Evolutionary conservation across 371 early-diverging fungal genomes (phyloP).

Genomic region (Thermomucor indicae-seudaticae): DNA sequence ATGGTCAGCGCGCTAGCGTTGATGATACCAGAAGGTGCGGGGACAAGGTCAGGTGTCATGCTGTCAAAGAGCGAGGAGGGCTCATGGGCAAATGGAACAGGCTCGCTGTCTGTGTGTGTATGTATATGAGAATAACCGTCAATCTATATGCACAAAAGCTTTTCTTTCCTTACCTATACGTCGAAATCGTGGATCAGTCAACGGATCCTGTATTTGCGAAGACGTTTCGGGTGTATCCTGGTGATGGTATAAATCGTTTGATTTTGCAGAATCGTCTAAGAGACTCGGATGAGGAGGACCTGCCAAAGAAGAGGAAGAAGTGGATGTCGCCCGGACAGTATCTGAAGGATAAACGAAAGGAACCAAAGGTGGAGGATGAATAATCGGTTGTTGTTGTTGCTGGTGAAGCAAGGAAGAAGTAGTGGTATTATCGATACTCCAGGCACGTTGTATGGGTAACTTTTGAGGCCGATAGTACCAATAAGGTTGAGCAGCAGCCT

Average conservation of each 20-base stretch:
- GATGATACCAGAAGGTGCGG: slow-evolving; percentile 4
- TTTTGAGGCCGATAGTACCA: slow-evolving; percentile 6
- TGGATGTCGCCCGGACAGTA: no score
- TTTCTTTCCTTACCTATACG: no score
- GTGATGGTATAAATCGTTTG: no score
- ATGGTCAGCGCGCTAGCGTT: slow-evolving; percentile 32
- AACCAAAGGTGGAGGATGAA: neutral
- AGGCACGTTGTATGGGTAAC: slow-evolving; percentile 35
- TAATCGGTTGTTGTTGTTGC: slow-evolving; percentile 9
- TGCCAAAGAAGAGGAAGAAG: no score
- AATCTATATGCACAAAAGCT: no score
- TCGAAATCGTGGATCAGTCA: no score
- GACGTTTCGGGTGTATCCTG: no score
- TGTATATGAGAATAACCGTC: neutral
- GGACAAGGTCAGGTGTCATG: no score
- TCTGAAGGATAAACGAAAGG: neutral
- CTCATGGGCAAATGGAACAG: slow-evolving; percentile 2
- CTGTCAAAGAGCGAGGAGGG: neutral
- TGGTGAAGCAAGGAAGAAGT: slow-evolving; percentile 18
- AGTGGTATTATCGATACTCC: slow-evolving; percentile 35
- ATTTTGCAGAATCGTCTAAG: no score
- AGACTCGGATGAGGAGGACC: no score
- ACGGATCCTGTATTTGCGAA: no score
- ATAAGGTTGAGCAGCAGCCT: slow-evolving; percentile 20
- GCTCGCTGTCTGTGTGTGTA: slow-evolving; percentile 7